Evolutionary conservation across 2,329 filamentous ascomycete species (phyloP).

Genomic region (Lachnellula suecica): DNA sequence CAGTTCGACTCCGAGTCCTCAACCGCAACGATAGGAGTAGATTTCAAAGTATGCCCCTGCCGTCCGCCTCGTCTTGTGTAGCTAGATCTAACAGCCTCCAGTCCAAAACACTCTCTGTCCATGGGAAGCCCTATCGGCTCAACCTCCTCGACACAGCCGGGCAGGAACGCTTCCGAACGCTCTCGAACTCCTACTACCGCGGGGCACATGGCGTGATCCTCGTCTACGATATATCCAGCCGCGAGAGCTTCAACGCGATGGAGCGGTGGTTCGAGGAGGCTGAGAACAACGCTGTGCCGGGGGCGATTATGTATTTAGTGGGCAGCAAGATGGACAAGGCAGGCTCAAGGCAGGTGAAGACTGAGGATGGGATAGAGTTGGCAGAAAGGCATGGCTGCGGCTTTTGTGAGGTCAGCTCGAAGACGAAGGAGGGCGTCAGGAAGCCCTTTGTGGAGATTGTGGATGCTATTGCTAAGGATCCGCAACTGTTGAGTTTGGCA

Average conservation of each 20-base stretch:
- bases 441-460: constrained; percentile 53
- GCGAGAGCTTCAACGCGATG: constrained; percentile 51
- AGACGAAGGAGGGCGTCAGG: constrained; percentile 51
- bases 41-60: constrained; percentile 48
- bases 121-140: constrained; percentile 50
- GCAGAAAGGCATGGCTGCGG: constrained; percentile 44
- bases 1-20: constrained; percentile 55
- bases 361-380: constrained; percentile 47
- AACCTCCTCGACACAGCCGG: constrained; percentile 81
- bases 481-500: constrained; percentile 38
- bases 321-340: constrained; percentile 52
- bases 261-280: constrained; percentile 55
- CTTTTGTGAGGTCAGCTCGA: constrained; percentile 55
- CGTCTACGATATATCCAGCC: constrained; percentile 84
- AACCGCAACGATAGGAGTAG: constrained; percentile 56
- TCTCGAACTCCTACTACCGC: constrained; percentile 92
- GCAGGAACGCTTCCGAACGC: constrained; percentile 92
- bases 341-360: constrained; percentile 40
- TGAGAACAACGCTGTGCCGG: constrained; percentile 46
- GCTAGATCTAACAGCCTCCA: constrained; percentile 22
- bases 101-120: constrained; percentile 53
- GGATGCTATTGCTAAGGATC: constrained; percentile 46
- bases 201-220: constrained; percentile 94
- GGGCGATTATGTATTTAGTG: constrained; percentile 50
- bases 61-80: neutral